phyloP scores from a whole-genome alignment of 768 basidiomycete species.

The Tubosaeta sp. region DNA sequence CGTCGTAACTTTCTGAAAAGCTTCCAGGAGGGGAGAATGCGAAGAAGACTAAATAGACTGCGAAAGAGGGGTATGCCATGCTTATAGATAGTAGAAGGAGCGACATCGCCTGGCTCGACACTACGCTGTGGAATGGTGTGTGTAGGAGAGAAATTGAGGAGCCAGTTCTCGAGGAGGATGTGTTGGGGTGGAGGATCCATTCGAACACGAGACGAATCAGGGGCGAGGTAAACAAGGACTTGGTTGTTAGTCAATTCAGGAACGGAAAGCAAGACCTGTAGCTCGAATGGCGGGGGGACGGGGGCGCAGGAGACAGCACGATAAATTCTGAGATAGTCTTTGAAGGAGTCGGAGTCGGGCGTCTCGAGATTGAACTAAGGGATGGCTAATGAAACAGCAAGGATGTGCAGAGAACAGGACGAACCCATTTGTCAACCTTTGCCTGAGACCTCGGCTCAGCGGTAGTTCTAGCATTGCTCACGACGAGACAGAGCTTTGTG shows the following conservation, averaged over 20 bases:
- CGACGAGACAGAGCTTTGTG: slow-evolving; percentile 73
- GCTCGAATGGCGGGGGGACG: slow-evolving; percentile 46
- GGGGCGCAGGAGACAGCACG: slow-evolving; percentile 41
- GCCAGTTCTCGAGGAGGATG: slow-evolving; percentile 73
- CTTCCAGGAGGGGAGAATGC: slow-evolving; percentile 75
- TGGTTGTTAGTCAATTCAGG: slow-evolving; percentile 69
- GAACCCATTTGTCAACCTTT: slow-evolving; percentile 80
- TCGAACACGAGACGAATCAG: slow-evolving; percentile 55
- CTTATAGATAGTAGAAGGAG: slow-evolving; percentile 78
- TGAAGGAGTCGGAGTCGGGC: slow-evolving; percentile 66
- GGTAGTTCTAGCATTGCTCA: slow-evolving; percentile 71
- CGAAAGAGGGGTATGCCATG: slow-evolving; percentile 80
- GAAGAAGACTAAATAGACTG: slow-evolving; percentile 62
- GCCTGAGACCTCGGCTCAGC: slow-evolving; percentile 37
- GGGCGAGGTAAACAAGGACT: slow-evolving; percentile 63
- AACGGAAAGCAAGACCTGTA: slow-evolving; percentile 66
- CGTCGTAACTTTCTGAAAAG: slow-evolving; percentile 56
- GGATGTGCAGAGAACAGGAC: slow-evolving; percentile 21
- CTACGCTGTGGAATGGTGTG: slow-evolving; percentile 13
- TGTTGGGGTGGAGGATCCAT: slow-evolving; percentile 65
- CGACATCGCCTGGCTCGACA: slow-evolving; percentile 42
- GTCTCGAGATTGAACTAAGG: slow-evolving; percentile 80
- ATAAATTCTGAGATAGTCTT: slow-evolving; percentile 56
- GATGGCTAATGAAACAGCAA: not conserved
- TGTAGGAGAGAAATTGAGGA: slow-evolving; percentile 42